These are phyloP conservation scores for Pinus albicaulis DNA, from an alignment of 75 land plant species.

Conservation along the genomic window DNA sequence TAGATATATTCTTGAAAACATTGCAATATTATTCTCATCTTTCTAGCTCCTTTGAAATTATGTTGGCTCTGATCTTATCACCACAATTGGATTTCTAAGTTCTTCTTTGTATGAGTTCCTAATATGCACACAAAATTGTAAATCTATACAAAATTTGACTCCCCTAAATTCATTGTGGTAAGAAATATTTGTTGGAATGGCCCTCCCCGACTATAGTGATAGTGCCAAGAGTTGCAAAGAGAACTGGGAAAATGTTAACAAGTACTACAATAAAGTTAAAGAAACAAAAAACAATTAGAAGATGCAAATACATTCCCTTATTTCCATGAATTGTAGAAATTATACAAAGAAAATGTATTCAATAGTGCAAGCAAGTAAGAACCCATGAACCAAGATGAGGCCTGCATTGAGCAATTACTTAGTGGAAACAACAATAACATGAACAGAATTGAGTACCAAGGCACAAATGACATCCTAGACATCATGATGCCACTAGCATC, in stretches of 20 bases:
- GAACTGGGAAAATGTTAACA: conserved; percentile 58
- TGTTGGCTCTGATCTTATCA: no score
- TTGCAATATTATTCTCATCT: no score
- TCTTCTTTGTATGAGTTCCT: no score
- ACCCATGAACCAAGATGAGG: background rate
- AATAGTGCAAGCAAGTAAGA: background rate
- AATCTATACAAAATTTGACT: no score
- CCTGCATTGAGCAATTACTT: background rate
- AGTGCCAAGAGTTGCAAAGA: conserved; percentile 64
- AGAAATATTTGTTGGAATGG: conserved; percentile 46
- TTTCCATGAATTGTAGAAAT: conserved; percentile 42
- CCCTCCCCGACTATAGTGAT: conserved; percentile 38
- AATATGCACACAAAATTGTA: no score
- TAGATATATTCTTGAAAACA: no score
- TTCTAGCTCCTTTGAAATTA: no score
- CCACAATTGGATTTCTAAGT: no score
- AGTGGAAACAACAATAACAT: background rate
- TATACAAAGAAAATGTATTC: conserved; percentile 21
- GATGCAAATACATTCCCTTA: conserved; percentile 55
- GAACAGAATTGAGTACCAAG: no score
- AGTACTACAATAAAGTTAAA: conserved; percentile 30
- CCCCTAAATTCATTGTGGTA: no score
- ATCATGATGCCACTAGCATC: conserved; percentile 7
- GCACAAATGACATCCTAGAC: background rate
- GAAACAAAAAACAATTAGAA: conserved; percentile 53